Evolutionary conservation across 768 basidiomycete species (phyloP), one percentile per base, ranked within the genome.

Genomic region (Suillus sp.): DNA sequence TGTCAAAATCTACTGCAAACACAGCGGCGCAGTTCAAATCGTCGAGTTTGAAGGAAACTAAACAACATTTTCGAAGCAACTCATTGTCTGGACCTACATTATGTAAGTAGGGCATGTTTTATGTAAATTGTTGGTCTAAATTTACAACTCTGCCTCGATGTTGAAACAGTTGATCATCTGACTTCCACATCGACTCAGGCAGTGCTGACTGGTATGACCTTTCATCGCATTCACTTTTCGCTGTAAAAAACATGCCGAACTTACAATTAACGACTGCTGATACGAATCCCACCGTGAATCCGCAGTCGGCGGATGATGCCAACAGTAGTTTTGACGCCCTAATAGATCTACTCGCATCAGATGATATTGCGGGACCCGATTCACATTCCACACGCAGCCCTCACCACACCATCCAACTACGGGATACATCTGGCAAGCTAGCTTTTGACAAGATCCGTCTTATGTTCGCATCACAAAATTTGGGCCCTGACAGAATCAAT

Each of bases 391-490:
- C 25, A 13, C n/a, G 59, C 25, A 61, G 50, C 30, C 18, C 56
- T 27, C 66, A 64, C 22, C 35, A 62, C 4, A 61, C 64, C 53
- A 1, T 45, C 47, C 42, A 64, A 6, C 54, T 76, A 55, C 63
- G 75, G 59, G 75, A 74, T 47, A 18, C 63, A 3, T 71, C 73
- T 1, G 74, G 75, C 32, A 76, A 65, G 67, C 66, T 75, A 14
- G 75, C 76, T 30, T 76, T 67, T 62, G 68, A 70, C 40, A 74
- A 73, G 65, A 71, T 74, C 59, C 75, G 73, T 11, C 47, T 35
- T 6, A 71, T 76, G 70, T 76, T 71, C 37, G 50, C 66, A 27
- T 54, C 54, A 0, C 71, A 74, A 32, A 63, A 68, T 45, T 47
- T 54, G 22, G 37, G 37, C n/a, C 32, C 32, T 54, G 47, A 16